Evolutionary conservation across 1,284 basidiomycete genomes (phyloP), one percentile per base, ranked within the genome.

Genomic region (Heliocybe sulcata): DNA sequence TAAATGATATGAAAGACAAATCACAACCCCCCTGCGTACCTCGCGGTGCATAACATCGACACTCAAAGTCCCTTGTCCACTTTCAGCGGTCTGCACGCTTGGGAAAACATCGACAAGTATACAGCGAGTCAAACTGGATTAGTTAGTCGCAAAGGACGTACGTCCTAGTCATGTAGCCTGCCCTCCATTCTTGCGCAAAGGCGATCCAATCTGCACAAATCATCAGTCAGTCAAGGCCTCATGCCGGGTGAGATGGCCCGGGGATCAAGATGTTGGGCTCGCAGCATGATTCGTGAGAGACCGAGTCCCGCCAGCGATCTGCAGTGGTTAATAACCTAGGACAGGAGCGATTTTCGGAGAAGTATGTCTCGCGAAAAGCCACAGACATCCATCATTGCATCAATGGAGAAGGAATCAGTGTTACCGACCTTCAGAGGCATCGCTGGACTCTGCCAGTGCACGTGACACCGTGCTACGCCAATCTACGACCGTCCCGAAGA

Each of bases 401-500:
- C 14, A 11, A 45, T 12, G 23, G 10, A 26, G 20, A 55, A n/a
- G 16, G 26, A 26, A 22, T 25, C 16, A 26, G 9, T 23, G 33
- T 9, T 35, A 35, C 38, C 16, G 4, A 42, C 38, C 38, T n/a
- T 42, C 38, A 42, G 38, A 42, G 8, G 16, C 3, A 8, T 16
- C 16, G 19, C 16, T 20, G 38, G 38, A 42, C 38, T 42, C 38
- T 6, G 38, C 12, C 16, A 42, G 38, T 16, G n/a, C 16, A 16
- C 38, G 38, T 20, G 69, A 67, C 14, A 85, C 74, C 23, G 77
- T 75, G 3, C 69, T 68, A 53, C 74, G 72, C 82, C 82, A 86
- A 60, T 85, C 79, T 12, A 83, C 80, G 2, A 79, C 76, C 0
- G 83, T 87, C 9, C 84, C 83, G 55, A 85, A 81, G 6, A 81